These are phyloP conservation scores for Diaporthe sp. DNA, from an alignment of 2,329 filamentous ascomycete genomes.

Conservation along the genomic window DNA sequence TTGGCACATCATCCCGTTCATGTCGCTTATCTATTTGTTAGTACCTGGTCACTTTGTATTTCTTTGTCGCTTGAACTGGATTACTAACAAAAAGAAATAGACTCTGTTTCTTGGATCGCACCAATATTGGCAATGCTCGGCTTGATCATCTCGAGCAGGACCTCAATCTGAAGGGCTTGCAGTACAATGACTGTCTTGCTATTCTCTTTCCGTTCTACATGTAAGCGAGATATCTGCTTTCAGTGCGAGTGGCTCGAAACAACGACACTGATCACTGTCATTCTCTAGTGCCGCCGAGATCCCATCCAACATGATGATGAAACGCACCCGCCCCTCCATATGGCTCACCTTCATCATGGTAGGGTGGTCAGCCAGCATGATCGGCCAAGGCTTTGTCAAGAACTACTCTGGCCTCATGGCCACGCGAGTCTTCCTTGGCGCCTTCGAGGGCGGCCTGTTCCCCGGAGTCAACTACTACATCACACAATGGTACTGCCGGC, in stretches of 20 bases:
- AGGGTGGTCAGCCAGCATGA: conserved; percentile 48
- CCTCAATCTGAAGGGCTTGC: conserved; percentile 37
- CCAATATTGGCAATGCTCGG: conserved; percentile 60
- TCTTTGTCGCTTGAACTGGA: rapidly evolving
- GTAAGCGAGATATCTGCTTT: neutral
- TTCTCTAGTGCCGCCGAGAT: conserved; percentile 53
- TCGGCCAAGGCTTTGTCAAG: conserved; percentile 62
- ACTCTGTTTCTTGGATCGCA: conserved; percentile 57
- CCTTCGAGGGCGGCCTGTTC: conserved; percentile 72
- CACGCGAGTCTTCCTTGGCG: conserved; percentile 67
- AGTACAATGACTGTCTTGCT: conserved; percentile 56
- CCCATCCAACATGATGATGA: conserved; percentile 69
- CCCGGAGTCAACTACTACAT: conserved; percentile 69
- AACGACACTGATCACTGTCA: neutral
- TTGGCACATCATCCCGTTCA: conserved; percentile 68
- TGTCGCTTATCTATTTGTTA: conserved; percentile 69
- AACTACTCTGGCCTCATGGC: conserved; percentile 63
- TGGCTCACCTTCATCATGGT: conserved; percentile 65
- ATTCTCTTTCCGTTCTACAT: conserved; percentile 68
- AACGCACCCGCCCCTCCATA: conserved; percentile 62
- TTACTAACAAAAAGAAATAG: neutral
- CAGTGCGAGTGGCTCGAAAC: conserved; percentile 40
- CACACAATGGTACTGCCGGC: conserved; percentile 69
- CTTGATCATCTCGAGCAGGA: conserved; percentile 52
- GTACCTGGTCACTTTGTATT: rapidly evolving